Evolutionary conservation across 305 asterid genomes (phyloP), one percentile per base, ranked within the genome.

Genomic region (Euphrasia arctica): DNA sequence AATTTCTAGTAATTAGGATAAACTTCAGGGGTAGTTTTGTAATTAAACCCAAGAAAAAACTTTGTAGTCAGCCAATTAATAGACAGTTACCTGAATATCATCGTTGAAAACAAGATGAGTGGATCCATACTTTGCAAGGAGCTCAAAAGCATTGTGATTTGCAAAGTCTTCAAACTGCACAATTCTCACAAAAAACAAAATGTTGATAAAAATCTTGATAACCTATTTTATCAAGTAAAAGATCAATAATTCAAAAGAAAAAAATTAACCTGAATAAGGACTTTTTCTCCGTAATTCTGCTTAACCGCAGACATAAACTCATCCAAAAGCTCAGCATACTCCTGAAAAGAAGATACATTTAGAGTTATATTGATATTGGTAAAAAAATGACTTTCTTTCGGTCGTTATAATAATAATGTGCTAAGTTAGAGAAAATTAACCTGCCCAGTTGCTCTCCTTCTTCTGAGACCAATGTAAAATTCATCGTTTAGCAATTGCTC

Each of bases 161-260:
- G 96, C 99, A 29, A 93, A 90, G 78, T 93, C 99, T 81, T 93
- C 99, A 76, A 93, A 93, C 97, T 93, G 86, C 70, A 77, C 27
- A 72, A 56, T 66, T 62, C 3, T 61, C 63, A 49, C 62, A 64
- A 54, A 25, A 39, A 39, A 58, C 63, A 61, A 60, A 64, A 61
- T 42, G 43, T 64, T 45, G 18, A 34, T 22, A 42, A 70, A 62
- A 68, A 48, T 58, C 22, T 12, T 18, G 41, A 47, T 11, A 61
- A 65, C 3, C 51, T 52, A 63, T 41, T 41, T 9, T 31, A 58
- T 5, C 43, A 39, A 39, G 43, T 29, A 22, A 65, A 25, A 62
- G 27, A 36, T 27, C 8, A 47, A 13, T 27, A 14, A 51, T 22
- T 32, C n/a, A 11, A 63, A 50, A 22, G 34, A n/a, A 47, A 70